phyloP scores from a whole-genome alignment of 441 rosid genomes.

The Metrosideros polymorpha region DNA sequence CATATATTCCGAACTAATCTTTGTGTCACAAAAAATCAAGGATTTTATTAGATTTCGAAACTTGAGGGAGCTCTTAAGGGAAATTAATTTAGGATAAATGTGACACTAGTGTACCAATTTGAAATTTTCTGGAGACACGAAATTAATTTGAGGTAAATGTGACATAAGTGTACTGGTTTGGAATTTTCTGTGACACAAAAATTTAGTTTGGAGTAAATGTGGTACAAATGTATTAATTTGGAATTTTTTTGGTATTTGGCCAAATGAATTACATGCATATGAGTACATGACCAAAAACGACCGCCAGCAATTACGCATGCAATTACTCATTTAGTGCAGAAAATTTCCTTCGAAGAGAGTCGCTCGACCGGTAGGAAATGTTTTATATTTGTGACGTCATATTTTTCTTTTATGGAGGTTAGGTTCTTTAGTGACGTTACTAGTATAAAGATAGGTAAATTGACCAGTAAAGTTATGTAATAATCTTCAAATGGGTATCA shows the following conservation, averaged over 20 bases:
- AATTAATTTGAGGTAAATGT: neutral
- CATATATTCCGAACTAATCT: neutral
- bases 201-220: neutral
- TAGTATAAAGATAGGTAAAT: neutral
- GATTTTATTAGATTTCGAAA: neutral
- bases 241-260: neutral
- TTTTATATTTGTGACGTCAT: neutral
- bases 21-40: neutral
- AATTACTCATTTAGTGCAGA: neutral
- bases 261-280: neutral
- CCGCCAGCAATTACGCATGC: neutral
- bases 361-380: neutral
- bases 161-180: fast-evolving
- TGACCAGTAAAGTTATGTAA: neutral
- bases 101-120: neutral
- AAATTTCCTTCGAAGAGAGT: neutral
- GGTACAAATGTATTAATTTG: fast-evolving
- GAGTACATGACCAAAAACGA: neutral
- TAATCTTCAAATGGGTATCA: neutral
- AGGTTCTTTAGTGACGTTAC: neutral
- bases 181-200: neutral
- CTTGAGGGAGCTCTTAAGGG: neutral
- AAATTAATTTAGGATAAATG: neutral
- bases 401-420: neutral
- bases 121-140: neutral